Base-by-base conservation (phyloP, 345 rosid genomes). In the Salix exigua region DNA sequence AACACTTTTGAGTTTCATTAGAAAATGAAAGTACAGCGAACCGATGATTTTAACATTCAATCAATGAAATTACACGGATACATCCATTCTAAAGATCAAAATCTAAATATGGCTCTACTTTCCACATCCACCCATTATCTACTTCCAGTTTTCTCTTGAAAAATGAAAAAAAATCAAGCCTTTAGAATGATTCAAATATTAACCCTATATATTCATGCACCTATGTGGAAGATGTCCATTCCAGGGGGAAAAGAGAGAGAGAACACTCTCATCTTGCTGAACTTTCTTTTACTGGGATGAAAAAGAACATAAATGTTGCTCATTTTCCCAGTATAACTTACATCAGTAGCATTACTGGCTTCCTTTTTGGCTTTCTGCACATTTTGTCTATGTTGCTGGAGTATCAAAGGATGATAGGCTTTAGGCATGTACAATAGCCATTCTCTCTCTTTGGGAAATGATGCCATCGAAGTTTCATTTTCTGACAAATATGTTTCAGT, bases 371-470 rank as follows among this genome's bases (percentile, higher is more conserved):
- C 87, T 81, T 81, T 83, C 85, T 78, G 85, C 82, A 88, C 75
- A 77, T 85, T 82, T 88, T 87, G 82, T 78, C 87, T 88, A 75
- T 95, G 93, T 82, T 90, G 94, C 86, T 91, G 88, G 79, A 95
- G 91, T 78, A 95, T 79, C 70, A 95, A 79, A 81, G 99, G 97
- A 86, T 95, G 97, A 80, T 89, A 84, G 82, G 96, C 92, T 80
- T 88, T 87, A 60, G 92, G 97, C 76, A 95, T 86, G 89, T 87
- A 90, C 80, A 95, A 65, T 48, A 82, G 80, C 99, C 97, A 93
- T 72, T 90, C 93, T 71, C 66, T 77, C 77, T 83, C 85, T 66
- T 31, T 13, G 66, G 82, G 50, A 35, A 73, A 46, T 16, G 88
- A 76, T 33, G 78, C 86, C 67, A 81, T 75, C 42, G 78, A 79